Base-by-base conservation (phyloP, 352 stramenopile species). In the Pythium biforme region DNA sequence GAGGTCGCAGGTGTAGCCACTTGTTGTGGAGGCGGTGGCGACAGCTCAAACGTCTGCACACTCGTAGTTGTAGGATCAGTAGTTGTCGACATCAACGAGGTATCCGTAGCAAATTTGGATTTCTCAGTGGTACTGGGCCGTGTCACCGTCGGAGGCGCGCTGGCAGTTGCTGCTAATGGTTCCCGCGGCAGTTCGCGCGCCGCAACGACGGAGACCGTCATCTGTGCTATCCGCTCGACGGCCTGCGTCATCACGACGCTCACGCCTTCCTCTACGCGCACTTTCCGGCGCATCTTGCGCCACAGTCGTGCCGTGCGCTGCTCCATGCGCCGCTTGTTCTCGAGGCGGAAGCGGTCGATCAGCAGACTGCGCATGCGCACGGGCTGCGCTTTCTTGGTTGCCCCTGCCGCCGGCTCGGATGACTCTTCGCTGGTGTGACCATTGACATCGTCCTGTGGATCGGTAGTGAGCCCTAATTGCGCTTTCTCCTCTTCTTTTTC, bases 231-330 rank as follows among this genome's bases (percentile, higher is more conserved):
- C 23, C 66, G 64, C 45, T 72, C 74, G 3, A 68, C 43, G 2
- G 62, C 73, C 8, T 76, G 58, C 5, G 72, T 75, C 70, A 79
- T 75, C 23, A 81, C 76, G 9, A 76, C 81, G 55, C 66, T 83
- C 19, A 81, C 79, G 27, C 67, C 74, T 66, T 90, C 81, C 52
- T 90, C 77, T 48, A 86, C 70, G 5, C 76, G 71, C 17, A 90
- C 79, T 53, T 79, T 76, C 50, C 81, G 68, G 10, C 77, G 74
- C 37, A 77, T 77, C 58, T 85, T 81, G 31, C 77, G 75, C 81
- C 81, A 89, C 15, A 75, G 55, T 50, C 86, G 83, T 29, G 87
- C 83, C 4, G 75, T 81, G 31, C 83, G 81, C 49, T 83, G 79
- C 41, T 74, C 78, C 40, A 73, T 69, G 11, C 76, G 75, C 31